Evolutionary conservation across 805 yeast genomes (phyloP), one percentile per base, ranked within the genome.

Genomic region (Wickerhamomyces queroliae): DNA sequence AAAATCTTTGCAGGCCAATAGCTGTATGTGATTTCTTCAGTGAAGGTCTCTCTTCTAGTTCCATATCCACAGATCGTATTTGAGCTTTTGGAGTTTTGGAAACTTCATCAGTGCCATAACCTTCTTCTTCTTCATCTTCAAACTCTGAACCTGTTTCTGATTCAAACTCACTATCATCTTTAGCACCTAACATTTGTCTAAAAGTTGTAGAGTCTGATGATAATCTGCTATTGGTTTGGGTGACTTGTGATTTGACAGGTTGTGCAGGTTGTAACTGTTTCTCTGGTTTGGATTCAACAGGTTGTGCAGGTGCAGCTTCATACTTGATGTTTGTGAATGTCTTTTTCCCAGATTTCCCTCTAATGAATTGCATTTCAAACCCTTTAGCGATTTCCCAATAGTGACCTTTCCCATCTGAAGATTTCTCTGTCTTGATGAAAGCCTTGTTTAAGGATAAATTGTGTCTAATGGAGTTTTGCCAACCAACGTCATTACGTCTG

Each of bases 391-490:
- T 84, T 50, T 83, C 78, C 99, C 99, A 91, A 61, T 83, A 91
- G 64, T 90, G 96, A 17, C 74, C 75, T 58, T 85, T 85, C 7
- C 91, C 89, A 63, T 84, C 95, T 49, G 84, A 83, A 11, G 96
- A 90, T 59, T 90, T 83, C 49, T 86, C 95, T 18, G 93, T 82
- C 63, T 91, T 91, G 36, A 83, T 72, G 57, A 91, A 91, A 0
- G 97, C 96, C 57, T 93, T 93, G 62, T 91, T 93, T 51, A 91
- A 71, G 11, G 96, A 88, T 23, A 91, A 67, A 50, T 93, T 91
- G 63, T 91, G 99, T 45, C 99, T 80, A 46, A 91, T 93, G 25
- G 96, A 90, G 63, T 91, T 91, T 63, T 91, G 97, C 99, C 99
- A 91, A 21, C 97, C 96, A 10, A 87, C 83, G 50, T 88, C 95